Evolutionary conservation across 2,329 filamentous ascomycete species (phyloP), one percentile per base, ranked within the genome.

Genomic region (Sporothrix humicola): DNA sequence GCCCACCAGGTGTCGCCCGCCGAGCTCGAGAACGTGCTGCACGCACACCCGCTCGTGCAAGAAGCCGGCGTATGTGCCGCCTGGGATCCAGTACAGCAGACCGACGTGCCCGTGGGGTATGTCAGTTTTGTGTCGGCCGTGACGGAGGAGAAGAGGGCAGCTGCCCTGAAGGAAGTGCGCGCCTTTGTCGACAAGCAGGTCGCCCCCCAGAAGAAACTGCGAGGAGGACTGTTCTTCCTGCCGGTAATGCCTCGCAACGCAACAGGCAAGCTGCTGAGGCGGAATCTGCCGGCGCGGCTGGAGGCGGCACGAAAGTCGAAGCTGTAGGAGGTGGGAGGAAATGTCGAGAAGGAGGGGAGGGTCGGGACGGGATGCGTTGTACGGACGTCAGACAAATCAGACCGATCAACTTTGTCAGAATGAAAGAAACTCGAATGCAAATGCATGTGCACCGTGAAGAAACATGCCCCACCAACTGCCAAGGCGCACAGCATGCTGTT

Each of bases 1-100:
- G 72, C 44, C 26, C 59, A 69, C 72, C 65, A 70, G 31, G 72
- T 73, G 20, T 70, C 65, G 26, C 72, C 65, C 9, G 72, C 56
- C 5, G 72, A 73, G 44, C 72, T 73, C 44, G 72, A 70, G 13
- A 69, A 48, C 31, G 26, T 69, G 2, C 65, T 73, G n/a, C 63
- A 69, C 5, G 23, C 65, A 3, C 72, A 73, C 12, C 63, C 54
- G 6, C 3, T 73, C 20, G 65, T 69, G 8, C 68, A 37, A 3
- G 72, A 72, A 20, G 71, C 71, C 1, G 63, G 71, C 13, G 71
- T 72, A 5, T 73, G 72, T 13, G 72, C 37, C 7, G 50, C 15
- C 4, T 73, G 65, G 63, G 65, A 69, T 13, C 20, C 26, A 54
- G 66, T 54, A 7, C 66, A 70, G 46, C 46, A 69, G 66, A 73